Base-by-base conservation (phyloP, 169 alveolate genomes). In the Besnoitia besnoiti region DNA sequence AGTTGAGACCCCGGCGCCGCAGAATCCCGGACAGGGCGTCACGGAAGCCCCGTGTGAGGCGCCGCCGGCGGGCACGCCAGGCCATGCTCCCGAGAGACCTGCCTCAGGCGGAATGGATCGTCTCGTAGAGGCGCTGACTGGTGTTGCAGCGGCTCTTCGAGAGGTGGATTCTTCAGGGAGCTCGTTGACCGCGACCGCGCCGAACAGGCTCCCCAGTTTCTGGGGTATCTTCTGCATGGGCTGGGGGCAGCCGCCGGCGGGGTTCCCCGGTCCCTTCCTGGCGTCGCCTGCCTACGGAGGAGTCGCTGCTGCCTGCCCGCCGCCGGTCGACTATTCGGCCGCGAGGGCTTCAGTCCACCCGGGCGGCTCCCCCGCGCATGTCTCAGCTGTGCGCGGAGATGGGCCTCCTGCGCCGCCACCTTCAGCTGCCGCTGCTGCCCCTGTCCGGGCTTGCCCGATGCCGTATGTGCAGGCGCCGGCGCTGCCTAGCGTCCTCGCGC, bases 171-270 rank as follows among this genome's bases (percentile, higher is more conserved):
- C 7, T 0, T n/a, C 67, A 1, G 27, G 30, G 30, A n/a, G 24
- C 24, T 14, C 67, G 67, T 21, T n/a, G 67, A 5, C 67, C 30
- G 67, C 33, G 27, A 55, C 5, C 67, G 27, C 67, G 67, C 33
- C 30, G n/a, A 55, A 5, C 30, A 55, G 24, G 24, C 67, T n/a
- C 24, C n/a, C 30, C 30, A n/a, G 67, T 5, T 55, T 5, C 27
- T 55, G 67, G 67, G 67, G 67, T 16, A 19, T 55, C 27, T 55
- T 55, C 67, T 55, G 67, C 24, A 55, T 55, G 67, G 67, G 67
- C n/a, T 55, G 67, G 67, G 67, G 67, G 67, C 67, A 55, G 67
- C 67, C 67, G 7, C 67, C 67, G 33, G n/a, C 67, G 67, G 67
- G 67, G 3, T 55, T 55, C 24, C 24, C 67, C 7, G 3, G 12